These are phyloP conservation scores for Monilinia laxa DNA, from an alignment of 2,329 filamentous ascomycete species.

Conservation along the genomic window DNA sequence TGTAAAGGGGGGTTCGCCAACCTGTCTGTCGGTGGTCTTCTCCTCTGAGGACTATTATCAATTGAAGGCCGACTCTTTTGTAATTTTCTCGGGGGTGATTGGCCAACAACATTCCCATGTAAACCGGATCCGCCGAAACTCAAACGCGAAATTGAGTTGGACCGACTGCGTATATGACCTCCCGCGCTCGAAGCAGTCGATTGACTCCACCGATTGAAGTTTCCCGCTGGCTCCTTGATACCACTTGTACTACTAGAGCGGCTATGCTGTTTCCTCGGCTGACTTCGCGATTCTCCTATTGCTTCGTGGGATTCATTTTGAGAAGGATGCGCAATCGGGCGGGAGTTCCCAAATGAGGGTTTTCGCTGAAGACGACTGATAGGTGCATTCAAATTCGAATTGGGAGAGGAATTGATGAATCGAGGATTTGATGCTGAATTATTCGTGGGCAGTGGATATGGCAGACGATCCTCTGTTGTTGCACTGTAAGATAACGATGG, in stretches of 20 bases:
- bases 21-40: conserved; percentile 26
- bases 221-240: conserved; percentile 45
- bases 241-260: conserved; percentile 23
- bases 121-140: conserved; percentile 35
- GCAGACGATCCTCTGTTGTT: conserved; percentile 22
- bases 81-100: conserved; percentile 32
- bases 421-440: neutral
- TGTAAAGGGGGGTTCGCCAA: conserved; percentile 27
- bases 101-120: conserved; percentile 34
- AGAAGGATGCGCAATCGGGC: conserved; percentile 22
- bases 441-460: conserved; percentile 11
- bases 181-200: conserved; percentile 52
- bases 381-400: conserved; percentile 16
- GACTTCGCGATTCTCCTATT: conserved; percentile 29
- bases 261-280: conserved; percentile 39
- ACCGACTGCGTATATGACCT: conserved; percentile 22
- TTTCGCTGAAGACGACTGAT: conserved; percentile 16
- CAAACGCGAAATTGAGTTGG: conserved; percentile 22
- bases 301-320: conserved; percentile 22
- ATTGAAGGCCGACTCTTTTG: conserved; percentile 35
- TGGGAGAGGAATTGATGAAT: conserved; percentile 7
- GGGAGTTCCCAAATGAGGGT: conserved; percentile 20
- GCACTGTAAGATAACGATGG: conserved; percentile 23
- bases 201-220: conserved; percentile 54
- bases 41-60: conserved; percentile 29